A percentile compares a stretch with the other conserved stretches of the same genome.
These are phyloP conservation scores for Musa itinerans DNA, from an alignment of 176 grass and related monocot species.

Conservation along the genomic window DNA sequence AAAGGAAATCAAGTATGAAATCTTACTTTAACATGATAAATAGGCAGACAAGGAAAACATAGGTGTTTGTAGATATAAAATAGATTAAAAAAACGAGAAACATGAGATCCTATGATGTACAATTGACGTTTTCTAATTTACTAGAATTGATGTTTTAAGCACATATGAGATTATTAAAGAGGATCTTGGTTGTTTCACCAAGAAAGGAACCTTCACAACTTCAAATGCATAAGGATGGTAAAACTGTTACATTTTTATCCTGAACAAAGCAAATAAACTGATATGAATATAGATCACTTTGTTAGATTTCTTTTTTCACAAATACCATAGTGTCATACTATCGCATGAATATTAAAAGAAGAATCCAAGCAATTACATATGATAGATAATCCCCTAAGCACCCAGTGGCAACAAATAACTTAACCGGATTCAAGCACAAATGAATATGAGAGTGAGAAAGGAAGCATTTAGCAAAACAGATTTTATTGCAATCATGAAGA, in stretches of 20 bases:
- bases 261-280: neutral
- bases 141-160: neutral
- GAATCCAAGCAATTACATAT: too few relatives aligned
- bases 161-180: neutral
- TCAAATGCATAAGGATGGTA: neutral
- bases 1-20: conserved; percentile 4
- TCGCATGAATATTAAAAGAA: too few relatives aligned
- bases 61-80: neutral
- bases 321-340: too few relatives aligned
- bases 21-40: neutral
- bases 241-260: neutral
- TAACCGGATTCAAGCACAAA: too few relatives aligned
- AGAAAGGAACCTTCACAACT: neutral
- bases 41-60: neutral
- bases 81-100: neutral
- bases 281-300: neutral
- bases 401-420: too few relatives aligned
- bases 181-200: neutral
- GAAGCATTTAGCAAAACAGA: too few relatives aligned
- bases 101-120: neutral
- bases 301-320: neutral
- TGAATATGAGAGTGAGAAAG: too few relatives aligned
- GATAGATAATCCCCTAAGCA: too few relatives aligned
- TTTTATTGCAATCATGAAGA: too few relatives aligned
- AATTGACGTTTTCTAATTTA: neutral